These are phyloP conservation scores for Wakefieldia striispora DNA, from an alignment of 768 basidiomycete genomes.

Conservation along the genomic window DNA sequence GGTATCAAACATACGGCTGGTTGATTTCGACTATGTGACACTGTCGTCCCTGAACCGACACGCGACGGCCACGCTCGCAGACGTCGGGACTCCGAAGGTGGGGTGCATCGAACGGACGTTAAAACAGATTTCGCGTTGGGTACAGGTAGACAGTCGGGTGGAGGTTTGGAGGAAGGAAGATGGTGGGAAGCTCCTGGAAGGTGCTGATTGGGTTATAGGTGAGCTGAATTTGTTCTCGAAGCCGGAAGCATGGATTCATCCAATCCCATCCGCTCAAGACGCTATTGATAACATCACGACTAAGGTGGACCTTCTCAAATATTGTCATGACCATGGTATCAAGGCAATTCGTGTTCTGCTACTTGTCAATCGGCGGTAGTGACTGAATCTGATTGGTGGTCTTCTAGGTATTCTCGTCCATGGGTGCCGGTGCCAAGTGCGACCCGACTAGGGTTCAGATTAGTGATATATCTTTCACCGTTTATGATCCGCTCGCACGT, in stretches of 20 bases:
- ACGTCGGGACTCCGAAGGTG: constrained; percentile 95
- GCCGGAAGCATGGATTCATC: constrained; percentile 4
- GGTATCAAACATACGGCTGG: constrained; percentile 70
- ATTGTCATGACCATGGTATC: constrained; percentile 77
- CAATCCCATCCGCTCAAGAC: constrained; percentile 44
- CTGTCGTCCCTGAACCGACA: constrained; percentile 94
- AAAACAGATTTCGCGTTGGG: constrained; percentile 78
- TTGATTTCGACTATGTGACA: constrained; percentile 96
- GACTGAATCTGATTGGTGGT: background rate
- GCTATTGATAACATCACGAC: constrained; percentile 98
- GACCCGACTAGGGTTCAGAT: constrained; percentile 97
- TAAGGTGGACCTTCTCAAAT: constrained; percentile 89
- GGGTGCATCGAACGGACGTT: constrained; percentile 66
- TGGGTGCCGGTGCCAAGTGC: constrained; percentile 94
- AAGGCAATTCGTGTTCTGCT: constrained; percentile 47
- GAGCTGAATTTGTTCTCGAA: constrained; percentile 17
- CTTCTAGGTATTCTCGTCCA: constrained; percentile 84
- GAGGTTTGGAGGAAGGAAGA: constrained; percentile 88
- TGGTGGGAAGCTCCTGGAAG: constrained; percentile 70
- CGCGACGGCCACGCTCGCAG: constrained; percentile 81
- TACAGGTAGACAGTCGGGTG: constrained; percentile 77
- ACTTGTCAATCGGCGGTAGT: background rate
- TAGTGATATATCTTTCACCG: constrained; percentile 86
- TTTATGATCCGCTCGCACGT: constrained; percentile 94
- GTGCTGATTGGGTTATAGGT: constrained; percentile 95